Base-by-base conservation (phyloP, 805 yeast genomes). In the Sugiyamaella valdiviana region DNA sequence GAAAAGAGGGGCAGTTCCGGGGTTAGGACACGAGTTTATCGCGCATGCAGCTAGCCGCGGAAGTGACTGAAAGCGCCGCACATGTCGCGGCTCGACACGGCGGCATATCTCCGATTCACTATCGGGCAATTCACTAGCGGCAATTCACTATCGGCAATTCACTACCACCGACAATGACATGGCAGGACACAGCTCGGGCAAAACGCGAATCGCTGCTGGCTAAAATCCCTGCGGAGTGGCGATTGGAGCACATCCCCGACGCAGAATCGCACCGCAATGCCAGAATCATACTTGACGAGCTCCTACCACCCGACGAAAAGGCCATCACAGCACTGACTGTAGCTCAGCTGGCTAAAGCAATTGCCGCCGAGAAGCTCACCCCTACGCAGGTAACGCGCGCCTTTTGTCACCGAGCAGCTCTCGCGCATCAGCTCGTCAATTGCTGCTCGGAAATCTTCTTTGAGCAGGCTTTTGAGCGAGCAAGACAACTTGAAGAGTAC, bases 381-480 rank as follows among this genome's bases (percentile, higher is more conserved):
- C 59, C 83, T 0, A 60, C 63, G 0, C 70, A 73, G 39, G 81
- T 80, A 2, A 66, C 77, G 0, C 63, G 61, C 14, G 83, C 84
- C 1, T 80, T 74, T 60, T 72, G 78, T 48, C 79, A 79, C 55
- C 62, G 85, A 38, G 78, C 83, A 3, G 72, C 79, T 2, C 63
- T 78, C 17, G 80, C 80, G 0, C 83, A 79, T 51, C 83, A 79
- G 54, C 62, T 80, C 52, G 62, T 65, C 44, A 72, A 64, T 44
- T 63, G 46, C 56, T 70, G 47, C 32, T 52, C 67, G 17, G 68
- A 64, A 39, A 55, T 62, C 17, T 81, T 83, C 59, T 67, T 78
- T 36, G 78, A 77, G 10, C 76, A 76, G 51, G 89, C 86, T 6
- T 65, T 81, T 48, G 69, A 68, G 46, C 69, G 73, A 51, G 88